phyloP scores from a whole-genome alignment of 2,329 filamentous ascomycete species.

The Colletotrichum sp. region DNA sequence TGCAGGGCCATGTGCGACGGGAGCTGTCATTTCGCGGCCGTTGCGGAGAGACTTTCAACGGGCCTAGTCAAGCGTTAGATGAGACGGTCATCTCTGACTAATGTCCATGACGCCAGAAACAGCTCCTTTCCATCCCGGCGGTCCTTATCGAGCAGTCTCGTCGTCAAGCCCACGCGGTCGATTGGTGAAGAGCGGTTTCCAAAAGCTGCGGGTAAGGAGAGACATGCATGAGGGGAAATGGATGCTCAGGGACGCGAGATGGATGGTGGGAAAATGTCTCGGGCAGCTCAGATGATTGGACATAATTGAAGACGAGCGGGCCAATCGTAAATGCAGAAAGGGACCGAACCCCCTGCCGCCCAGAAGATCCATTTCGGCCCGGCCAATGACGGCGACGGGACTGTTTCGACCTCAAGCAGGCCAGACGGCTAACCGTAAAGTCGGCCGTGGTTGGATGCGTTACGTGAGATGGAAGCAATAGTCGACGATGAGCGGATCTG shows the following conservation, averaged over 20 bases:
- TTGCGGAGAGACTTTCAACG: neutral
- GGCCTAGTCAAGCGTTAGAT: neutral
- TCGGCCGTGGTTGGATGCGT: neutral
- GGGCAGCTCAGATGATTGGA: conserved; percentile 17
- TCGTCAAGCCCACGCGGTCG: conserved; percentile 6
- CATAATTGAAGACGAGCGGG: conserved; percentile 4
- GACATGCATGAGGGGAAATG: conserved; percentile 31
- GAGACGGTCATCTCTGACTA: conserved; percentile 6
- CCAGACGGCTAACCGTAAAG: neutral
- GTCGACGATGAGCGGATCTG: neutral
- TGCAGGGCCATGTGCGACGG: neutral
- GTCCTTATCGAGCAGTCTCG: neutral
- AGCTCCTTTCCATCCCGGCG: neutral
- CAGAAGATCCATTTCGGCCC: conserved; percentile 2
- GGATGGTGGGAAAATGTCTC: conserved; percentile 4
- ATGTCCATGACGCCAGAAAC: neutral
- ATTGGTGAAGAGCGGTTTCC: conserved; percentile 16
- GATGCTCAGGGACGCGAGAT: neutral
- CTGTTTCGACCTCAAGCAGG: neutral
- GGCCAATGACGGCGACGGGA: neutral
- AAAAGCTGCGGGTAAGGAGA: conserved; percentile 32
- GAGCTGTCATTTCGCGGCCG: neutral
- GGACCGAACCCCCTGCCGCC: conserved; percentile 19
- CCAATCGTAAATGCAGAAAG: conserved; percentile 24
- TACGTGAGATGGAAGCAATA: neutral